Conservation (phyloP, 2,329 filamentous ascomycete genomes). For the Cercospora sp. region DNA sequence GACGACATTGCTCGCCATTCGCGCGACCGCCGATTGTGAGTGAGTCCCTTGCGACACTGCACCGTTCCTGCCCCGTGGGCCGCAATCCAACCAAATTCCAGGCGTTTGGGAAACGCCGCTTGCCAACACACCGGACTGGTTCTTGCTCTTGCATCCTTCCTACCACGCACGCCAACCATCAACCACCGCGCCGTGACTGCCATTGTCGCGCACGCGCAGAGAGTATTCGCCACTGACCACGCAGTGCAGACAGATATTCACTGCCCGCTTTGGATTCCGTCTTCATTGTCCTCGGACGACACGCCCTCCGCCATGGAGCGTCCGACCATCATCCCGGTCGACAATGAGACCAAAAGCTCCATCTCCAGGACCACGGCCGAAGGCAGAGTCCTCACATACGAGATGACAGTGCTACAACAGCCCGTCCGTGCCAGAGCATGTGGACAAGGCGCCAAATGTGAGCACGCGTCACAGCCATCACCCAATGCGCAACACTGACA, state of each 20-base stretch:
- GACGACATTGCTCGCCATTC: not conserved
- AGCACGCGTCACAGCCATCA: conserved; percentile 37
- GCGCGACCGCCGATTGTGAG: conserved; percentile 7
- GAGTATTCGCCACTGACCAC: not conserved
- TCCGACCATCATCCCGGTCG: conserved; percentile 48
- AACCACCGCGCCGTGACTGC: conserved; percentile 8
- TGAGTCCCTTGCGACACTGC: conserved; percentile 17
- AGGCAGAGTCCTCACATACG: conserved; percentile 77
- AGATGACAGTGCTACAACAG: conserved; percentile 85
- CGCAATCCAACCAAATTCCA: conserved; percentile 14
- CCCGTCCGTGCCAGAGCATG: conserved; percentile 92
- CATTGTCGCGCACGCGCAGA: not conserved
- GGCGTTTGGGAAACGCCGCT: conserved; percentile 12
- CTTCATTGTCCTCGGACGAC: not conserved
- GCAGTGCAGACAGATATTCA: not conserved
- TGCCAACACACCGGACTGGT: conserved; percentile 22
- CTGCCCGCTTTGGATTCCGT: not conserved
- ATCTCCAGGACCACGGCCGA: conserved; percentile 66
- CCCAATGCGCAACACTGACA: conserved; percentile 25
- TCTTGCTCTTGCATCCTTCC: conserved; percentile 12
- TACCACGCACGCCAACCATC: conserved; percentile 7
- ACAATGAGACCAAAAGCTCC: conserved; percentile 58
- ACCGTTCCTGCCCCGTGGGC: conserved; percentile 11
- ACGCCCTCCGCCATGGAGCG: conserved; percentile 19
- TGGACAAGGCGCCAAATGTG: conserved; percentile 93